Evolutionary conservation across 1,284 basidiomycete species (phyloP).

Genomic region (Salmacisia buchloeana): DNA sequence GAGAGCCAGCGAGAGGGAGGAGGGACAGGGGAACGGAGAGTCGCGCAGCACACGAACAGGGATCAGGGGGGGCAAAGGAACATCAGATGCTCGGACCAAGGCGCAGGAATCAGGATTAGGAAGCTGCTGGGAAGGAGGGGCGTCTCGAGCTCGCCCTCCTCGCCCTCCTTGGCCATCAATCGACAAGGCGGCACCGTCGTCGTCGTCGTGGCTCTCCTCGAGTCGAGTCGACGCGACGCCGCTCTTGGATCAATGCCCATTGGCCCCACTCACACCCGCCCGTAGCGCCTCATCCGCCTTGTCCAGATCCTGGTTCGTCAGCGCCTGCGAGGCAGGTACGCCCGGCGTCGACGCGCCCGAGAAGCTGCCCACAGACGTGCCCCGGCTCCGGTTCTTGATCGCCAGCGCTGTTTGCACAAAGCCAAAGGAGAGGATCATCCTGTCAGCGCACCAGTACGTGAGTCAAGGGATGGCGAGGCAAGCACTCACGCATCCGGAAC

Average conservation of each 20-base stretch:
- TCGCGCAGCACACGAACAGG: too few relatives aligned
- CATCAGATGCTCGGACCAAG: too few relatives aligned
- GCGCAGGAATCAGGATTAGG: too few relatives aligned
- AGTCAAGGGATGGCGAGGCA: slow-evolving; percentile 52
- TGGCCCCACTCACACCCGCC: neutral
- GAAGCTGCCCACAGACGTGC: slow-evolving; percentile 40
- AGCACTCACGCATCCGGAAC: slow-evolving; percentile 51
- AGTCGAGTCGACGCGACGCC: too few relatives aligned
- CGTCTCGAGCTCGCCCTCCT: too few relatives aligned
- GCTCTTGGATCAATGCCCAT: neutral
- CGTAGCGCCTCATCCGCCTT: slow-evolving; percentile 37
- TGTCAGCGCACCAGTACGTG: neutral
- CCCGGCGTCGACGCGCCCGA: slow-evolving; percentile 41
- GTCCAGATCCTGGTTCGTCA: slow-evolving; percentile 37
- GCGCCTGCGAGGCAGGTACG: slow-evolving; percentile 32
- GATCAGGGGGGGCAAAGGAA: too few relatives aligned
- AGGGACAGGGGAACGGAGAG: too few relatives aligned
- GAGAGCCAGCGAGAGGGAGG: too few relatives aligned
- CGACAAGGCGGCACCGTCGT: too few relatives aligned
- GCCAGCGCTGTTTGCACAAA: slow-evolving; percentile 23
- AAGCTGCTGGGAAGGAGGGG: too few relatives aligned
- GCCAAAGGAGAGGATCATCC: neutral
- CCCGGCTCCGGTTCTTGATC: slow-evolving; percentile 32
- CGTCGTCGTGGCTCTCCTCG: too few relatives aligned
- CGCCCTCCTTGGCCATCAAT: too few relatives aligned